Evolutionary conservation across 192 early-diverging fungal species (phyloP).

Genomic region (Funneliformis geosporum): DNA sequence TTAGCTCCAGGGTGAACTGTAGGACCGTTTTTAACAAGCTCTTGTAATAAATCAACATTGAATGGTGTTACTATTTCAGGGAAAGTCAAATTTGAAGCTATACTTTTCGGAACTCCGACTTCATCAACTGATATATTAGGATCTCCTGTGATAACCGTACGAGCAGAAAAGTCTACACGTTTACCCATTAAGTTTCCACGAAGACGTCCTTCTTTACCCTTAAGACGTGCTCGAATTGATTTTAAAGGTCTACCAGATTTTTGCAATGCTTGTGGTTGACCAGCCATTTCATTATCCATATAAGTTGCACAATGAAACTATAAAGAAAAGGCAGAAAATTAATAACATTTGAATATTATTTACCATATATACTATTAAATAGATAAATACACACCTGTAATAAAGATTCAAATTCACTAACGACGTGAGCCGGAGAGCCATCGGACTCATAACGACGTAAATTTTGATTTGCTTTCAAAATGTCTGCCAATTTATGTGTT

Average conservation of each 20-base stretch:
- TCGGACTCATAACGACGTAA: slow-evolving; percentile 80
- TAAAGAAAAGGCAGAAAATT: not conserved
- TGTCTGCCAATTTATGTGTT: slow-evolving; percentile 90
- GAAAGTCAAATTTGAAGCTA: slow-evolving; percentile 95
- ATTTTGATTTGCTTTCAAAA: slow-evolving; percentile 90
- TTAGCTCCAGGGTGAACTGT: slow-evolving; percentile 95
- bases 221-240: slow-evolving; percentile 92
- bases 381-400: slow-evolving; percentile 51
- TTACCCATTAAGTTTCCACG: slow-evolving; percentile 99
- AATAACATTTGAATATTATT: not conserved
- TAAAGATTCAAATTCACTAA: slow-evolving; percentile 84
- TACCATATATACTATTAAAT: not conserved
- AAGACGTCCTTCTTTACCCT: slow-evolving; percentile 98
- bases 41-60: slow-evolving; percentile 89
- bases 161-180: slow-evolving; percentile 98
- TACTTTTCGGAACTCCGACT: slow-evolving; percentile 96
- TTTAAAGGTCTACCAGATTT: slow-evolving; percentile 94
- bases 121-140: slow-evolving; percentile 97
- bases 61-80: slow-evolving; percentile 96
- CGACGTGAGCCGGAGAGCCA: slow-evolving; percentile 84
- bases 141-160: slow-evolving; percentile 99
- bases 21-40: slow-evolving; percentile 87
- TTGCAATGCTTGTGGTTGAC: slow-evolving; percentile 87
- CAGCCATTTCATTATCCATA: slow-evolving; percentile 97
- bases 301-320: slow-evolving; percentile 94